Base-by-base conservation (phyloP, 306 rosid species). In the Prunus davidiana region DNA sequence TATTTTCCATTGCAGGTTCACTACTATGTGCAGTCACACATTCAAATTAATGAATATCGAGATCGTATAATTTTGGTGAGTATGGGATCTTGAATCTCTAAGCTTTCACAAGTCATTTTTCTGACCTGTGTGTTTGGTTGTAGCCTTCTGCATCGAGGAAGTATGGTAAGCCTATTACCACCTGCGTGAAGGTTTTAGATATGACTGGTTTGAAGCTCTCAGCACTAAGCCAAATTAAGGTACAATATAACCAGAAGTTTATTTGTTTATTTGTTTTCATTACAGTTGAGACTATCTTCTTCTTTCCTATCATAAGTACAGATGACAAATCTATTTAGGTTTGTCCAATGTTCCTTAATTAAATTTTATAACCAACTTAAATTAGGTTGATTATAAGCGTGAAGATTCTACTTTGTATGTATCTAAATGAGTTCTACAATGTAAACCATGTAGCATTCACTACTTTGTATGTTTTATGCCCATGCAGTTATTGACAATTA, bases 1-100 rank as follows among this genome's bases (percentile, higher is more conserved):
- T 73, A 70, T 27, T 69, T 56, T 78, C 49, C 43, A 41, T 79
- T 84, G 38, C 88, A 95, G 98, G 97, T 92, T 71, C 89, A 92
- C 80, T 89, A 88, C 86, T 95, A 95, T 87, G 97, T 95, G 86
- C 98, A 95, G 87, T 95, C 98, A 73, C 98, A 95, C 83, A 95
- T 95, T 88, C 98, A 95, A 84, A 85, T 95, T 47, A 95, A 95
- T 74, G 97, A 95, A 86, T 95, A 95, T 78, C 92, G 98, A 69
- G 98, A 95, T 80, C 79, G 90, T 24, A 77, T 89, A 76, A 46
- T 90, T 74, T 90, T 95, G 97, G 98, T 95, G 69, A 76, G 93
- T 63, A 28, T 75, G 68, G 28, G 19, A 72, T 66, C 89, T 80
- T 8, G 60, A 52, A 47, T 76, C 24, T 46, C 43, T 68, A 22